Base-by-base conservation (phyloP, 768 basidiomycete species). In the Pleurotus cornucopiae region DNA sequence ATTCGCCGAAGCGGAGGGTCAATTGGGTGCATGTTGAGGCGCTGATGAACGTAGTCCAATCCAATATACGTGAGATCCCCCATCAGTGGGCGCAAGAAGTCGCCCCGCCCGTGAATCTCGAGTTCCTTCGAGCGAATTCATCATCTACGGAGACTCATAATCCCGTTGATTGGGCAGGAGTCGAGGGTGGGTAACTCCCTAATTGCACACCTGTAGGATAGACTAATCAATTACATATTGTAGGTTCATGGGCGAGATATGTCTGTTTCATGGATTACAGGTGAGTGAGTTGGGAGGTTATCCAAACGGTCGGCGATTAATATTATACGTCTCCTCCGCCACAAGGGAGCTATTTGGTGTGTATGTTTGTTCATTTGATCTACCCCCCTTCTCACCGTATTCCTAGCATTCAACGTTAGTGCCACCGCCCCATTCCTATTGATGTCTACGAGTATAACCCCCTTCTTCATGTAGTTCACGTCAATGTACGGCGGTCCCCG, bases 221-320 rank as follows among this genome's bases (percentile, higher is more conserved):
- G 34, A 20, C 16, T 44, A 49, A 5, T 56, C 21, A 26, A n/a
- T 5, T 20, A 49, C 37, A 49, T 51, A 34, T 25, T 14, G 34
- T 55, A 79, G 78, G 88, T 5, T 78, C 74, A n/a, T 91, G 89
- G 89, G 74, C 79, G 60, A 73, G 89, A 67, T 83, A 84, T 58
- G 82, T 90, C 16, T 88, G 81, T 58, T 90, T 88, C 62, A 84
- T 89, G 85, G 89, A 90, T 71, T 88, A 89, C 67, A 77, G 84
- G 86, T 86, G 56, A 41, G 65, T 58, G 55, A 44, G 12, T 30
- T 34, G 30, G 9, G 11, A 34, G 9, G 9, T 34, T 34, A 34
- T 7, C 30, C 30, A 11, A 4, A 34, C 30, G 30, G 30, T 9
- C 6, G 30, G 30, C 7, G 2, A 9, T 34, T 34, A 34, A 34